These are phyloP conservation scores for Lotus japonicus DNA, from an alignment of 306 rosid species.

Conservation along the genomic window DNA sequence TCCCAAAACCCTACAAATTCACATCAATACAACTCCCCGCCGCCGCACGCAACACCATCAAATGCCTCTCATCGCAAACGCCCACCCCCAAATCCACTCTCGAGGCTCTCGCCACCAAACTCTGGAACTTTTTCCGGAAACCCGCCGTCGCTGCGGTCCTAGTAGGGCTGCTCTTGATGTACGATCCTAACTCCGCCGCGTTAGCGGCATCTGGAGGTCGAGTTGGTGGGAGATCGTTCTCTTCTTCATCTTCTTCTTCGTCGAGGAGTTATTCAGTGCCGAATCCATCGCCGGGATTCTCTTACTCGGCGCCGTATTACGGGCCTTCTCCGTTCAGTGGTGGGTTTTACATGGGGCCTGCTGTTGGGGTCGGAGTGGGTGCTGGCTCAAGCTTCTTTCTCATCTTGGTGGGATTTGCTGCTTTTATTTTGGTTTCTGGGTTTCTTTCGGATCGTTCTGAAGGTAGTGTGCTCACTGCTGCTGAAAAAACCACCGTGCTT, in stretches of 20 bases:
- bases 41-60: constrained; percentile 7
- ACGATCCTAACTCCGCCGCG: constrained; percentile 55
- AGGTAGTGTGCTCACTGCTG: constrained; percentile 67
- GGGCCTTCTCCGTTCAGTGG: constrained; percentile 82
- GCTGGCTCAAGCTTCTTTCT: constrained; percentile 81
- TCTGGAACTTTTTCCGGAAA: constrained; percentile 40
- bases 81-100: constrained; percentile 12
- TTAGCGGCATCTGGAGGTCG: constrained; percentile 90
- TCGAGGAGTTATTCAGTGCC: constrained; percentile 76
- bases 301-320: constrained; percentile 72
- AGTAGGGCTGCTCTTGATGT: constrained; percentile 55
- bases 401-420: constrained; percentile 66
- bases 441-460: constrained; percentile 82
- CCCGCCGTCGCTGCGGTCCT: constrained; percentile 65
- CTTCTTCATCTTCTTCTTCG: constrained; percentile 21
- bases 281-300: constrained; percentile 25
- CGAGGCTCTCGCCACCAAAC: constrained; percentile 21
- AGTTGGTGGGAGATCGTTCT: constrained; percentile 74
- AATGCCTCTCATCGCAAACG: constrained; percentile 20
- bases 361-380: constrained; percentile 80
- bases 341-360: constrained; percentile 73
- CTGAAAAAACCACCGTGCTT: constrained; percentile 67
- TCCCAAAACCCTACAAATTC: neutral
- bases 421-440: constrained; percentile 88
- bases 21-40: neutral